Percentiles rank a stretch among this genome's conserved stretches.
These are phyloP conservation scores for Betula pendula DNA, from an alignment of 306 rosid genomes.

Conservation along the genomic window DNA sequence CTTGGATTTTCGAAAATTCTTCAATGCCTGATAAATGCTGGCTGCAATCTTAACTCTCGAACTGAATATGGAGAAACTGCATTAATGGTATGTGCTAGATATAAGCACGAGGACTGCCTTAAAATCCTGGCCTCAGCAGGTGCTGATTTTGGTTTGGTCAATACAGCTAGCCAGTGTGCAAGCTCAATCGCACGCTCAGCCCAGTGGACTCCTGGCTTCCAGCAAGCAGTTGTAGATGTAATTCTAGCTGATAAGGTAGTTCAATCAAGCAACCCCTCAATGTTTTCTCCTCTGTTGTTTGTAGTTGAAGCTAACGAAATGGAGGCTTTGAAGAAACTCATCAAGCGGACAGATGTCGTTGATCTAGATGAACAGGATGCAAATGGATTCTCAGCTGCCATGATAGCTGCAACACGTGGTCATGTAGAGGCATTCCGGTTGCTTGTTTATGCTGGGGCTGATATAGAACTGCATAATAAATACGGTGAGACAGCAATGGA, in stretches of 20 bases:
- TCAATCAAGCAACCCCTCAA: constrained; percentile 52
- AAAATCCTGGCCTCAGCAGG: constrained; percentile 60
- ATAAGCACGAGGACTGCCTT: constrained; percentile 67
- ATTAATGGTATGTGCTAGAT: constrained; percentile 66
- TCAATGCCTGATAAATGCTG: constrained; percentile 63
- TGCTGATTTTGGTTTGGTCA: constrained; percentile 82
- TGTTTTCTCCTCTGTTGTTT: constrained; percentile 59
- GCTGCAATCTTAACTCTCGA: constrained; percentile 67
- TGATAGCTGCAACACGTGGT: constrained; percentile 73
- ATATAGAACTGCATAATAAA: constrained; percentile 66
- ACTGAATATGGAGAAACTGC: constrained; percentile 80
- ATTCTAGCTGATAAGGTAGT: constrained; percentile 55
- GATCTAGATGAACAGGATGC: constrained; percentile 72
- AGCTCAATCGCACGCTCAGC: constrained; percentile 60
- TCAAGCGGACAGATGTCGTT: constrained; percentile 52
- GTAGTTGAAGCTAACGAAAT: constrained; percentile 66
- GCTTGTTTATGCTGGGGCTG: constrained; percentile 87
- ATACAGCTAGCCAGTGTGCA: constrained; percentile 59
- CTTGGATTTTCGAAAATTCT: constrained; percentile 57
- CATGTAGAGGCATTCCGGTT: constrained; percentile 72
- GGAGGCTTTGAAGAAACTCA: constrained; percentile 64
- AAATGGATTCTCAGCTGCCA: constrained; percentile 71
- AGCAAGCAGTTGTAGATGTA: constrained; percentile 48
- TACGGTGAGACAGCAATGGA: constrained; percentile 74
- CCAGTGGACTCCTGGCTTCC: constrained; percentile 70